Conservation (phyloP, 495 filamentous ascomycete genomes). For the Hypoxylon intermedium region DNA sequence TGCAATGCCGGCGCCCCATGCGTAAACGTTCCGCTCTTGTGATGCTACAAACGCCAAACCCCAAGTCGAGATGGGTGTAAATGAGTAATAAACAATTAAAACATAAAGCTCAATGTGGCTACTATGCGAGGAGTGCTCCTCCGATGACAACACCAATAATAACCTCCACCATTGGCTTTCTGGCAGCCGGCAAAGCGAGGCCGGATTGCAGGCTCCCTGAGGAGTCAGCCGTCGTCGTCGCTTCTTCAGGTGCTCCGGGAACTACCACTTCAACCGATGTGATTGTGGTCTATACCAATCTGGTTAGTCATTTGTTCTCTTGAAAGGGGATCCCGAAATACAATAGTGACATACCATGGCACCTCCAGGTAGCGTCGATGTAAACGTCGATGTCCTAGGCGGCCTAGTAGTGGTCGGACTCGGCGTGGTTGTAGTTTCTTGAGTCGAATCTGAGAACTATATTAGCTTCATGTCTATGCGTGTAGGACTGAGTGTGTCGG, state of each 20-base stretch:
- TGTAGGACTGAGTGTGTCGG: background rate
- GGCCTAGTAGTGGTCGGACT: slow-evolving; percentile 22
- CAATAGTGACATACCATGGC: slow-evolving; percentile 33
- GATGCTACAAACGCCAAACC: slow-evolving; percentile 28
- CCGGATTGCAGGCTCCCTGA: slow-evolving; percentile 49
- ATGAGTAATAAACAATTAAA: too few species aligned
- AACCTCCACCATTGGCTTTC: slow-evolving; percentile 26
- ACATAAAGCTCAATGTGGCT: background rate
- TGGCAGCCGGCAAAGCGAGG: slow-evolving; percentile 19
- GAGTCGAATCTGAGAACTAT: slow-evolving; percentile 20
- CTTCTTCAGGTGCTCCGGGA: slow-evolving; percentile 21
- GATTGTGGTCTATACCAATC: slow-evolving; percentile 29
- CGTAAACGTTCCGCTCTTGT: slow-evolving; percentile 18
- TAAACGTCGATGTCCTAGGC: slow-evolving; percentile 42
- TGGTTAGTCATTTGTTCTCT: slow-evolving; percentile 9
- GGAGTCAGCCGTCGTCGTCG: slow-evolving; percentile 21
- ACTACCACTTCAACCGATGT: slow-evolving; percentile 41
- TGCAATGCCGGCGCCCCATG: slow-evolving; percentile 19
- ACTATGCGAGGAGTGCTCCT: slow-evolving; percentile 23
- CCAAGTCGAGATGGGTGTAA: background rate
- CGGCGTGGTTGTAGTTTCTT: slow-evolving; percentile 28
- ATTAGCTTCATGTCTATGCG: slow-evolving; percentile 6
- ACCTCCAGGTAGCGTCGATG: slow-evolving; percentile 49
- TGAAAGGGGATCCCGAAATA: slow-evolving; percentile 12
- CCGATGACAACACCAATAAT: slow-evolving; percentile 42